Base-by-base conservation (phyloP, 345 rosid genomes). In the Euphorbia lathyris region DNA sequence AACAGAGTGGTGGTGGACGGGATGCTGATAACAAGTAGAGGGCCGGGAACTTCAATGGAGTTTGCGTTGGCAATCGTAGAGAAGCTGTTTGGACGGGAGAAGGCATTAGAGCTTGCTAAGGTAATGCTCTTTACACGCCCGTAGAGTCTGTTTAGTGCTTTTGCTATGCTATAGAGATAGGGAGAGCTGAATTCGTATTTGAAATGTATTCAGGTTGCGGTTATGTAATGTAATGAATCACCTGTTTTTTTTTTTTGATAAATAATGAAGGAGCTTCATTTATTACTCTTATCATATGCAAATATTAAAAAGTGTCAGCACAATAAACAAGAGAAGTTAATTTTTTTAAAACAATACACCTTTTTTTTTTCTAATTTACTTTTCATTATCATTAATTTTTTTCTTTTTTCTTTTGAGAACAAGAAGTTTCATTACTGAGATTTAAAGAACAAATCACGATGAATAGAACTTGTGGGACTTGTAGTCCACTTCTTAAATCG, bases 1-100 rank as follows among this genome's bases (percentile, higher is more conserved):
- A 87, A 91, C 79, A 80, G 96, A 70, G 93, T 94, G 47, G 84
- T 94, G 68, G 88, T 94, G 11, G 98, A 91, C 71, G 97, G 98
- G 56, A 94, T 90, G 81, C 97, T 91, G 69, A 78, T 94, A 43
- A 91, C 93, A 40, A 94, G 97, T 82, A 82, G 90, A 72, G 96
- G 95, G 6, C 98, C 98, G 1, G 98, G 98, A 74, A 87, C 97
- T n/a, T 63, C 98, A 17, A 69, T 87, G 84, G 96, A 91, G 82
- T 94, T 94, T 71, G 91, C 88, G 14, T 78, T 94, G 53, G 93
- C 85, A 9, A 91, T 88, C 4, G 90, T 90, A 45, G 96, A 91
- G 83, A 91, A 94, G 81, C 71, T 90, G 56, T 85, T 83, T 27
- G 96, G 98, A 32, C 87, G 90, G 10, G 75, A 76, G 53, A 90